phyloP scores from a whole-genome alignment of 2,329 filamentous ascomycete species.

The Podosphaera leucotricha region DNA sequence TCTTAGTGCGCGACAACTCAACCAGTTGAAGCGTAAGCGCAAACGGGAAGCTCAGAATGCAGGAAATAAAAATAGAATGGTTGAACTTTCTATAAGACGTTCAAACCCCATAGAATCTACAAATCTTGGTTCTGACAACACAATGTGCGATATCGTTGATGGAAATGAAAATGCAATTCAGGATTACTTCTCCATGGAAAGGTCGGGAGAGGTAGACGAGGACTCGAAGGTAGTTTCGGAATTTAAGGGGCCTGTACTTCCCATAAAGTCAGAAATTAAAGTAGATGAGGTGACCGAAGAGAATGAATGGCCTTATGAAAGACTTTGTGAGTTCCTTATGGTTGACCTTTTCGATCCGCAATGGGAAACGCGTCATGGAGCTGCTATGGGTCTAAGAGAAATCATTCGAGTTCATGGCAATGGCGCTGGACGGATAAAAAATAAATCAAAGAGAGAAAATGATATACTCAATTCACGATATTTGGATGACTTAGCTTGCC shows the following conservation, averaged over 20 bases:
- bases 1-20: constrained; percentile 80
- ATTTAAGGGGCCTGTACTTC: constrained; percentile 64
- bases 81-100: constrained; percentile 53
- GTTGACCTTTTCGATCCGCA: constrained; percentile 80
- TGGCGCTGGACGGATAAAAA: constrained; percentile 57
- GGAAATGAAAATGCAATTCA: constrained; percentile 34
- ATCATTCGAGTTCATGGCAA: constrained; percentile 75
- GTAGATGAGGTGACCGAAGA: constrained; percentile 55
- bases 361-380: constrained; percentile 92
- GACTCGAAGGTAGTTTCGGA: constrained; percentile 83
- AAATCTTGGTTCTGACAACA: constrained; percentile 7
- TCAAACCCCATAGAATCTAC: constrained; percentile 8
- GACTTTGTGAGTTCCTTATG: constrained; percentile 80
- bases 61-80: constrained; percentile 70
- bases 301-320: constrained; percentile 79
- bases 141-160: constrained; percentile 34
- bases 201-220: constrained; percentile 56
- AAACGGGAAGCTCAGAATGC: constrained; percentile 78
- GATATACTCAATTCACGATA: constrained; percentile 57
- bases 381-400: constrained; percentile 83
- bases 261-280: constrained; percentile 71
- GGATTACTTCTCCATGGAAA: constrained; percentile 82
- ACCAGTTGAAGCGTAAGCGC: constrained; percentile 80
- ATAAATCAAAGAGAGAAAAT: constrained; percentile 51
- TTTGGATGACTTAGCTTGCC: constrained; percentile 88